A percentile compares a stretch with the other conserved stretches of the same genome.
These are phyloP conservation scores for Blastocystis sp. DNA, from an alignment of 352 stramenopile species.

Conservation along the genomic window DNA sequence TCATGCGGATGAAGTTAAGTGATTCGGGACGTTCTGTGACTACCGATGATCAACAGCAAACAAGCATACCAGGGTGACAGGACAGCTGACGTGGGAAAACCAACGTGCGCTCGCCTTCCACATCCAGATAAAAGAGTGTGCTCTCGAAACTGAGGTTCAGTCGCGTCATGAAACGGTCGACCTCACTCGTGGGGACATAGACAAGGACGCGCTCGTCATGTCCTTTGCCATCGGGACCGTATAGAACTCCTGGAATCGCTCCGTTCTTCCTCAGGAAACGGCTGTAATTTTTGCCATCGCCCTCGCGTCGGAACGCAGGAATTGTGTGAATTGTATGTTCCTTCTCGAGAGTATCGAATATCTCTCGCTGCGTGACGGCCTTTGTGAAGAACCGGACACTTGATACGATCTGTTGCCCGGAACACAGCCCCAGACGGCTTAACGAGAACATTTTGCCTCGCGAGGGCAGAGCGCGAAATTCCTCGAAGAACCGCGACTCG, in stretches of 20 bases:
- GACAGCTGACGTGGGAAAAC: slow-evolving; percentile 11
- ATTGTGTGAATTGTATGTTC: not conserved
- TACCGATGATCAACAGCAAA: not conserved
- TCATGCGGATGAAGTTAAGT: slow-evolving; percentile 35
- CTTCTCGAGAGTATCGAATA: not conserved
- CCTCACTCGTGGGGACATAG: slow-evolving; percentile 5
- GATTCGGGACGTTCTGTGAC: not conserved
- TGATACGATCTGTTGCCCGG: not conserved
- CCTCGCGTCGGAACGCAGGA: not conserved
- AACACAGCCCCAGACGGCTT: not conserved
- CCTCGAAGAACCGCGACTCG: not conserved
- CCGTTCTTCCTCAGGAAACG: slow-evolving; percentile 16
- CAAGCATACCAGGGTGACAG: slow-evolving; percentile 19
- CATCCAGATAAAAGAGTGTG: slow-evolving; percentile 34
- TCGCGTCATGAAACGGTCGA: slow-evolving; percentile 1
- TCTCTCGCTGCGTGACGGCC: not conserved
- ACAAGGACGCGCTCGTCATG: slow-evolving; percentile 22
- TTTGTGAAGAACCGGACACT: not conserved
- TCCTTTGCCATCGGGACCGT: slow-evolving; percentile 30
- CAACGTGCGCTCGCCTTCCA: not conserved
- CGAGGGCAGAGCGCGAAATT: not conserved
- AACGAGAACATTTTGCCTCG: not conserved
- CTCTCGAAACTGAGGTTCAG: slow-evolving; percentile 42
- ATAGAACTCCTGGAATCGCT: slow-evolving; percentile 41
- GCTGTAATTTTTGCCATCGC: slow-evolving; percentile 3